phyloP scores from a whole-genome alignment of 2,329 filamentous ascomycete species.

The Microdochium paspali region DNA sequence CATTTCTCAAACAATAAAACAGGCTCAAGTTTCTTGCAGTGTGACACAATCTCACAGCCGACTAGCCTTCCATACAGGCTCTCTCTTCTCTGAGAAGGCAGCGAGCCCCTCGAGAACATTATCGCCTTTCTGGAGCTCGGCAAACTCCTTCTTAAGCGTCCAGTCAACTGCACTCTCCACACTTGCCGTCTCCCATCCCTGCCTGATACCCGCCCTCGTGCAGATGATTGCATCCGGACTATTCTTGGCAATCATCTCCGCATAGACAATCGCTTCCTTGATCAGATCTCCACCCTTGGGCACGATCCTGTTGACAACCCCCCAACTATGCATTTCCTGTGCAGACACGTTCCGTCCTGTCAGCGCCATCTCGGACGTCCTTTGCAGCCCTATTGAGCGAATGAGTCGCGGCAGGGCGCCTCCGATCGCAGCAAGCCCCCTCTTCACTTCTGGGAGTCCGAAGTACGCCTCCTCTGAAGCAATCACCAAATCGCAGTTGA shows the following conservation, averaged over 20 bases:
- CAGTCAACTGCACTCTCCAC: constrained; percentile 22
- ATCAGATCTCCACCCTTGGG: constrained; percentile 16
- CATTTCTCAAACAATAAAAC: too few species aligned
- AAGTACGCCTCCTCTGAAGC: constrained; percentile 42
- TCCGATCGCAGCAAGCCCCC: constrained; percentile 47
- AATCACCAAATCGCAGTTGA: constrained; percentile 49
- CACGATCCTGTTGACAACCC: constrained; percentile 18
- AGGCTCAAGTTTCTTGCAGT: too few species aligned
- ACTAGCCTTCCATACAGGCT: constrained; percentile 17
- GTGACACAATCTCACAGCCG: too few species aligned
- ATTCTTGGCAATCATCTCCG: constrained; percentile 16
- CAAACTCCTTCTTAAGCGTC: constrained; percentile 18
- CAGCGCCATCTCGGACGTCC: constrained; percentile 21
- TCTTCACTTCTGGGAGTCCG: constrained; percentile 45
- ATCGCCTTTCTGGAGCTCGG: constrained; percentile 17
- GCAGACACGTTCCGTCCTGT: constrained; percentile 15
- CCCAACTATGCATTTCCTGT: constrained; percentile 21
- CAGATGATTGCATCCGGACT: constrained; percentile 24
- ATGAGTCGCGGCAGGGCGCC: constrained; percentile 43
- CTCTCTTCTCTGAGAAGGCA: constrained; percentile 20
- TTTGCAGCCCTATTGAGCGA: constrained; percentile 21
- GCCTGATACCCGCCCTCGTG: constrained; percentile 18
- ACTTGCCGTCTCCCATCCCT: constrained; percentile 23
- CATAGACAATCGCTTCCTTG: constrained; percentile 17
- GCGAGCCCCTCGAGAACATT: constrained; percentile 18